These are phyloP conservation scores for Aspergillus kassunensis DNA, from an alignment of 495 filamentous ascomycete genomes.

Conservation along the genomic window DNA sequence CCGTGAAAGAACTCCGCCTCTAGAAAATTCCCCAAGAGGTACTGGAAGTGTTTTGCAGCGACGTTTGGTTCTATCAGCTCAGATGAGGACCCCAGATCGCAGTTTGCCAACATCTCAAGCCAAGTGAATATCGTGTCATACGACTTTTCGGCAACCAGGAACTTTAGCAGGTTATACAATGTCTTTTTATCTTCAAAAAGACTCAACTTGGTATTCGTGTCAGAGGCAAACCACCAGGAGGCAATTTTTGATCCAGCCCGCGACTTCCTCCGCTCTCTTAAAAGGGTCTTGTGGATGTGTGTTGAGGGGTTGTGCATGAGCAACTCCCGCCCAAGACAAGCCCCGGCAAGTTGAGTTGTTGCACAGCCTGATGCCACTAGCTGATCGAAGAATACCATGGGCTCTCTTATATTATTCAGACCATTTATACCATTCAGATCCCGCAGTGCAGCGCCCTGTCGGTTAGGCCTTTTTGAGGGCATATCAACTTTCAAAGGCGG, in stretches of 20 bases:
- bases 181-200: constrained; percentile 19
- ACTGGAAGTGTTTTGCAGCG: constrained; percentile 20
- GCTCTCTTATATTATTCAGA: constrained; percentile 21
- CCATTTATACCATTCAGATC: no score
- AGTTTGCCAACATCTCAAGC: constrained; percentile 30
- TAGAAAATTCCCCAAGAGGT: constrained; percentile 29
- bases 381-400: constrained; percentile 41
- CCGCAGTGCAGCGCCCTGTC: no score
- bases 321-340: constrained; percentile 36
- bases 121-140: constrained; percentile 31
- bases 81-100: constrained; percentile 26
- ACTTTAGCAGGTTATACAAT: constrained; percentile 27
- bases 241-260: constrained; percentile 31
- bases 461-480: no score
- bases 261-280: constrained; percentile 30
- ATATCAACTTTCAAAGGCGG: constrained; percentile 21
- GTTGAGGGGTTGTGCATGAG: constrained; percentile 22
- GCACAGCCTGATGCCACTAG: constrained; percentile 36
- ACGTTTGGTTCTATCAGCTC: constrained; percentile 23
- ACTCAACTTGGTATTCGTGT: constrained; percentile 20
- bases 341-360: constrained; percentile 13
- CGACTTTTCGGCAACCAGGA: constrained; percentile 39
- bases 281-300: constrained; percentile 14
- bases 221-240: constrained; percentile 42
- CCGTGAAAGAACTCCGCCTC: constrained; percentile 35